Base-by-base conservation (phyloP, 345 rosid genomes). In the Erysimum cheiranthoides region DNA sequence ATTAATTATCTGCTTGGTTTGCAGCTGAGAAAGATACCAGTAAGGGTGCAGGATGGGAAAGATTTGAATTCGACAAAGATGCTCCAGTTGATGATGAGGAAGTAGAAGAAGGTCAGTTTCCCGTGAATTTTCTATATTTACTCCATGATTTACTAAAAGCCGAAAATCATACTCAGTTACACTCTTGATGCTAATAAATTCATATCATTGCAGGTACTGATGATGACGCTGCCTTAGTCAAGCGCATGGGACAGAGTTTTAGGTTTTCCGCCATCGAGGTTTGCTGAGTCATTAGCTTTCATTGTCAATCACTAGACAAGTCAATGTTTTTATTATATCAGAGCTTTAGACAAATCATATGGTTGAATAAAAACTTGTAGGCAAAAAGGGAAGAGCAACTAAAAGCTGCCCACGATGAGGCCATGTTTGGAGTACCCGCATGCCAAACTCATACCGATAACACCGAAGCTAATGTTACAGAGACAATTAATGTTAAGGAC, bases 71-170 rank as follows among this genome's bases (percentile, higher is more conserved):
- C 2, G 83, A 94, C 83, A 88, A 86, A 83, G 97, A 94, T 80
- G 97, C 98, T 47, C 93, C 93, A 14, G 87, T 94, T 64, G 95
- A 94, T 73, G 95, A 94, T 53, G 97, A 90, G 70, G 96, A 91
- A 73, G 82, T 86, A 61, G 95, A 86, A 91, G 97, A 96, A 90
- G 79, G 73, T 77, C 14, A 64, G 43, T 28, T 42, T 54, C 52
- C 25, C 28, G 59, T 52, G 11, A 32, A 14, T 6, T 32, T 32
- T 43, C 32, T 69, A 16, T 34, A 16, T 71, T 4, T 46, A 53
- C 35, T 71, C 67, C 54, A 28, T 12, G n/a, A 45, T 65, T 52
- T 50, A 1, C 27, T 49, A 56, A 57, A 30, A 17, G 11, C 38
- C 8, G 5, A 17, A 13, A 35, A 14, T 11, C 32, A 36, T 27